Evolutionary conservation across 164 flowering plant genomes (phyloP), one percentile per base, ranked within the genome.

Genomic region (Litsea cubeba): DNA sequence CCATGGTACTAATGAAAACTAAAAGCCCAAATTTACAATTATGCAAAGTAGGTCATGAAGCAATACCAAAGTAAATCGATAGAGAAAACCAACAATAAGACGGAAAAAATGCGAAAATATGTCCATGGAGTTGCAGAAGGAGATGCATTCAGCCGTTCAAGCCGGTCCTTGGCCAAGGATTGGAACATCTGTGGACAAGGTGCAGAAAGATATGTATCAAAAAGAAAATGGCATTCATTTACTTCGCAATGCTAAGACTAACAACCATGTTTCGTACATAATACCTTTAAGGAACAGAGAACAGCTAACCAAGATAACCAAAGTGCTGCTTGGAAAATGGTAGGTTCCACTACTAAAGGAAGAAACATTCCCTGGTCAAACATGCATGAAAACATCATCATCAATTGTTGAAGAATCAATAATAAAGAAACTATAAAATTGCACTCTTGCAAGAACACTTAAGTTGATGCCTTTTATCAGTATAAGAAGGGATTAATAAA

Each of bases 91-190:
- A 89, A 70, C 75, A 90, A 77, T 62, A 95, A 78, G 12, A 79
- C 94, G 35, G 96, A 89, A 90, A 83, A 95, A 22, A 92, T 97
- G 64, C 99, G 98, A 76, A 89, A 90, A 78, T 89, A 93, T 76
- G 92, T 78, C 96, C 90, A 84, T 22, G 97, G 93, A 50, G 94
- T 90, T 58, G 89, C 90, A 80, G 98, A 90, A 73, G 99, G 98
- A 69, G 99, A 95, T 69, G 93, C 91, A 85, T 95, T 95, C 82
- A 95, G 75, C 12, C 97, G 87, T 64, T 93, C 97, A 75, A 93
- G 97, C 49, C 99, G 88, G 70, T 95, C 99, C 81, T 94, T 89
- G 57, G 89, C 96, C 84, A 95, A 78, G 72, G 93, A 94, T 86
- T 95, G 96, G 83, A 95, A 95, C 96, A 93, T 91, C 99, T 93